These are phyloP conservation scores for Chlamydomonas sphaeroides DNA, from an alignment of 139 green algal species.

Conservation along the genomic window DNA sequence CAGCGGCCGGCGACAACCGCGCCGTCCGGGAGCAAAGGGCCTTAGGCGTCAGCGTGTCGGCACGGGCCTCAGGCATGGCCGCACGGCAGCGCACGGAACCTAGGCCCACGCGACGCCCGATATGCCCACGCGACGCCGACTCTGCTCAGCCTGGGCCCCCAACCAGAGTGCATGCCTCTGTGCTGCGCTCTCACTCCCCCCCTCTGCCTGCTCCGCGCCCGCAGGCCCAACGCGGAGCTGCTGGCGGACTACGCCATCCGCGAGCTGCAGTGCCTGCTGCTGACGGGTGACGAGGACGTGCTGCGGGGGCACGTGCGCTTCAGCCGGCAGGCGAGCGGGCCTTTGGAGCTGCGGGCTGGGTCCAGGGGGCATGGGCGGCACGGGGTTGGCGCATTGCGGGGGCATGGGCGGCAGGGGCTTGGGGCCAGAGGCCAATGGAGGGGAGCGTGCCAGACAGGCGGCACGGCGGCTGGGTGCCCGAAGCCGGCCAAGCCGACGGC, in stretches of 20 bases:
- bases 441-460: too few relatives aligned
- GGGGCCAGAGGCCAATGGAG: not conserved
- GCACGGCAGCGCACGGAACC: too few relatives aligned
- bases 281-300: slow-evolving; percentile 49
- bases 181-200: not conserved
- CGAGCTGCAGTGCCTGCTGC: slow-evolving; percentile 56
- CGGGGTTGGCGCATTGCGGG: not conserved
- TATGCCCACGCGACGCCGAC: too few relatives aligned
- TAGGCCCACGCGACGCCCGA: too few relatives aligned
- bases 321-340: not conserved
- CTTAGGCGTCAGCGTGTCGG: too few relatives aligned
- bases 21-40: too few relatives aligned
- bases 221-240: slow-evolving; percentile 32
- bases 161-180: too few relatives aligned
- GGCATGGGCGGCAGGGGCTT: not conserved
- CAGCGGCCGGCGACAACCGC: too few relatives aligned
- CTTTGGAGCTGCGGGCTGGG: not conserved
- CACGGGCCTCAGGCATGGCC: too few relatives aligned
- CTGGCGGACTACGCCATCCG: slow-evolving; percentile 54
- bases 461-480: too few relatives aligned
- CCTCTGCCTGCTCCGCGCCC: not conserved
- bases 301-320: slow-evolving; percentile 54
- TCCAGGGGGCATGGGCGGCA: not conserved
- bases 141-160: too few relatives aligned
- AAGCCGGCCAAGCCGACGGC: too few relatives aligned